These are phyloP conservation scores for Xylaria longipes DNA, from an alignment of 495 filamentous ascomycete species.

Conservation along the genomic window DNA sequence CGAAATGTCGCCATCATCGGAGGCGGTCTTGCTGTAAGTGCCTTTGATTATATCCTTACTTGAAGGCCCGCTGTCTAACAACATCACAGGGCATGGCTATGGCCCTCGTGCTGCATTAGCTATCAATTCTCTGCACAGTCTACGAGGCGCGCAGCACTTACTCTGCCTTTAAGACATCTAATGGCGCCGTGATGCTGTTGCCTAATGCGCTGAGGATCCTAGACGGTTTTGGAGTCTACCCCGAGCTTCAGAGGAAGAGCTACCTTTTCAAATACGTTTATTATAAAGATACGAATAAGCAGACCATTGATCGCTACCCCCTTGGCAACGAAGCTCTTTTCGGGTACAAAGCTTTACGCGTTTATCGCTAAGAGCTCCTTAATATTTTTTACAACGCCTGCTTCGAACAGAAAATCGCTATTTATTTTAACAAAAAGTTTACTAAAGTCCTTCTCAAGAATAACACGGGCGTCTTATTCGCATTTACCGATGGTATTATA, in stretches of 20 bases:
- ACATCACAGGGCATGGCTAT: constrained; percentile 45
- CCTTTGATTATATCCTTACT: not conserved
- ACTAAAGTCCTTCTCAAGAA: constrained; percentile 43
- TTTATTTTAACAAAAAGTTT: constrained; percentile 53
- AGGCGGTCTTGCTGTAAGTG: constrained; percentile 30
- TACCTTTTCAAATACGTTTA: constrained; percentile 47
- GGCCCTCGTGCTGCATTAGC: constrained; percentile 50
- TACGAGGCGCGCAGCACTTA: not conserved
- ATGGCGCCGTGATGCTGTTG: constrained; percentile 59
- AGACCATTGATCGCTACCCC: constrained; percentile 48
- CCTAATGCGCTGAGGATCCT: constrained; percentile 58
- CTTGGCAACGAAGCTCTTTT: constrained; percentile 50
- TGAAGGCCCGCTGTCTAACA: not conserved
- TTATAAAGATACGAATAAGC: constrained; percentile 47
- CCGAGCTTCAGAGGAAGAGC: constrained; percentile 35
- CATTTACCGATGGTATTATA: constrained; percentile 49
- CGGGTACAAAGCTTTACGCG: constrained; percentile 52
- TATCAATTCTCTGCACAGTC: constrained; percentile 41
- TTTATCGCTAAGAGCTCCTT: constrained; percentile 55
- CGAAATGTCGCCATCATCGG: constrained; percentile 30
- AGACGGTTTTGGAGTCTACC: constrained; percentile 50
- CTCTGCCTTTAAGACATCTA: constrained; percentile 31
- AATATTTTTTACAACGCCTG: constrained; percentile 40
- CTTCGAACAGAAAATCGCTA: constrained; percentile 42
- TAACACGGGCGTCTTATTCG: constrained; percentile 42